These are phyloP conservation scores for Triticum urartu DNA, from an alignment of 176 grass and related monocot species.

Conservation along the genomic window DNA sequence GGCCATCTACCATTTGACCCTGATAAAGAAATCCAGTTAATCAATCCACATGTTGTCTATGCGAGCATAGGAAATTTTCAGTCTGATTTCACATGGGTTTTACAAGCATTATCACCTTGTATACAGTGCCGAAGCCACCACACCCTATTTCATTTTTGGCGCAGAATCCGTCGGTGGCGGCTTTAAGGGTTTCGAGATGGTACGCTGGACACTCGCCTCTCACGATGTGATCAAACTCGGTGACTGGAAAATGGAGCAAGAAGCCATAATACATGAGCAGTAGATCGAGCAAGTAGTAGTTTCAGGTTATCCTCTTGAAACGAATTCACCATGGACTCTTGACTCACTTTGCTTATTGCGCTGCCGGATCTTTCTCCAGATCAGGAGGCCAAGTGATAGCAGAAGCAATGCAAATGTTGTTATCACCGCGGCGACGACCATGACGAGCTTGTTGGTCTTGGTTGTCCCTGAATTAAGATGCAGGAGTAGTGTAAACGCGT, in stretches of 20 bases:
- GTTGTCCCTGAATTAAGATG: neutral
- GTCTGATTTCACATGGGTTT: neutral
- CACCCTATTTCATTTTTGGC: slow-evolving; percentile 37
- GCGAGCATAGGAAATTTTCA: no score
- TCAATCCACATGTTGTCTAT: neutral
- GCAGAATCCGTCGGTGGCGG: slow-evolving; percentile 41
- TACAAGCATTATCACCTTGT: slow-evolving; percentile 32
- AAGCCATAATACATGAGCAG: neutral
- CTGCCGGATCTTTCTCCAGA: slow-evolving; percentile 16
- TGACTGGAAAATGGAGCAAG: neutral
- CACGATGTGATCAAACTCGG: neutral
- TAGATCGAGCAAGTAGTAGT: neutral
- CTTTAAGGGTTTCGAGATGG: slow-evolving; percentile 29
- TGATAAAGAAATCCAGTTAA: neutral
- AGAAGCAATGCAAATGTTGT: slow-evolving; percentile 17
- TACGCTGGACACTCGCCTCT: slow-evolving; percentile 39
- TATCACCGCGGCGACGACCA: neutral
- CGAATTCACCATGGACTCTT: neutral
- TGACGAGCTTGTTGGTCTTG: neutral
- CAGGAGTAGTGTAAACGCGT: neutral
- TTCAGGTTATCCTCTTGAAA: neutral
- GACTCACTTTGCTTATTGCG: slow-evolving; percentile 1
- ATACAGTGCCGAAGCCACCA: slow-evolving; percentile 58
- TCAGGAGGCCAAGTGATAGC: neutral
- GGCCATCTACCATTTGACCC: slow-evolving; percentile 44